These are phyloP conservation scores for Suillus placidus DNA, from an alignment of 768 basidiomycete genomes.

Conservation along the genomic window DNA sequence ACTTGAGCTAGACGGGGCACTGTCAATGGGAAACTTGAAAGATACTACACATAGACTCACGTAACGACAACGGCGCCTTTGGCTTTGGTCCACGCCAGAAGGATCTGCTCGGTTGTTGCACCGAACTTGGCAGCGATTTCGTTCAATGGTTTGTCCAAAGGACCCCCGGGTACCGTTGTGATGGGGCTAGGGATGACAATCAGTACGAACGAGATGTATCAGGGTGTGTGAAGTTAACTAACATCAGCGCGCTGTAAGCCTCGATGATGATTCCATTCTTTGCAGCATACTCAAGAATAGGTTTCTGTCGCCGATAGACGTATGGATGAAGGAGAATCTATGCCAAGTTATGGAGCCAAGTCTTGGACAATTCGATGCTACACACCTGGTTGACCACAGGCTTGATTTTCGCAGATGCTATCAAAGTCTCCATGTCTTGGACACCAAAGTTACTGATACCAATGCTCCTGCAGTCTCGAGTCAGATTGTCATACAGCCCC, in stretches of 20 bases:
- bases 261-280: conserved; percentile 67
- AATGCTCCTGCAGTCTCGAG: conserved; percentile 53
- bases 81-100: conserved; percentile 39
- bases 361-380: conserved; percentile 2
- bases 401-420: conserved; percentile 59
- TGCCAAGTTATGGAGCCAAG: not conserved
- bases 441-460: conserved; percentile 73
- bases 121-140: conserved; percentile 42
- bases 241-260: conserved; percentile 54
- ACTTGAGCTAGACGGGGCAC: conserved; percentile 49
- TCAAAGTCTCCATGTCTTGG: conserved; percentile 52
- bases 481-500: not conserved
- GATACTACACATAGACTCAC: conserved; percentile 34
- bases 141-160: conserved; percentile 61
- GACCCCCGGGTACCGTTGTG: conserved; percentile 59
- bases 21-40: not conserved
- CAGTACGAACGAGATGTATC: conserved; percentile 31
- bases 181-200: conserved; percentile 36
- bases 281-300: conserved; percentile 59
- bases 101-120: not conserved
- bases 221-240: conserved; percentile 35
- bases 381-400: conserved; percentile 70
- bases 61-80: conserved; percentile 71
- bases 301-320: conserved; percentile 54
- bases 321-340: conserved; percentile 77